These are phyloP conservation scores for Apophysomyces trapeziformis DNA, from an alignment of 371 early-diverging fungal species.

Conservation along the genomic window DNA sequence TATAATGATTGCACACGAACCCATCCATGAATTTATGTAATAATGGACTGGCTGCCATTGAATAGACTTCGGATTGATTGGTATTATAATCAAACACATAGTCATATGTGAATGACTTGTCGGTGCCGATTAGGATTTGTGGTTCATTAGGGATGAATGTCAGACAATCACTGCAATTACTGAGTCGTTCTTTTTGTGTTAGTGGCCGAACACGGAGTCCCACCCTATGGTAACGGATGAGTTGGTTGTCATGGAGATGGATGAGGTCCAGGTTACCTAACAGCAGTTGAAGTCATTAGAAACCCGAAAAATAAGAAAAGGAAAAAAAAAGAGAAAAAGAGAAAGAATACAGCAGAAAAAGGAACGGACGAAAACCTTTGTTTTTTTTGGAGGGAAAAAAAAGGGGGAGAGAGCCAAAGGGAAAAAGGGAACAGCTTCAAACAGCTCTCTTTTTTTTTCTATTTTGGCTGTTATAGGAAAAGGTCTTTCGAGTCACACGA, in stretches of 20 bases:
- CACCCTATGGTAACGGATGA: slow-evolving; percentile 52
- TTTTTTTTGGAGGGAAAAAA: slow-evolving; percentile 12
- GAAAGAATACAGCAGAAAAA: slow-evolving; percentile 12
- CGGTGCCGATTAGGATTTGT: slow-evolving; percentile 63
- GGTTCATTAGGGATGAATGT: slow-evolving; percentile 65
- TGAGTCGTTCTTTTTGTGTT: slow-evolving; percentile 70
- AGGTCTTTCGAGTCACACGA: slow-evolving; percentile 9
- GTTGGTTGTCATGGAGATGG: slow-evolving; percentile 6
- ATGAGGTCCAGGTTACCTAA: slow-evolving; percentile 11
- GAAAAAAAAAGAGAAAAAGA: slow-evolving; percentile 18
- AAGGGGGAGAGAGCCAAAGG: slow-evolving; percentile 7
- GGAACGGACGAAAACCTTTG: slow-evolving; percentile 4
- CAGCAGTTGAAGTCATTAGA: slow-evolving; percentile 24
- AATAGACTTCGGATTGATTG: slow-evolving; percentile 72
- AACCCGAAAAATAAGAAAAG: slow-evolving; percentile 9
- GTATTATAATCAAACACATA: slow-evolving; percentile 74
- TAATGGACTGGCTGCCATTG: slow-evolving; percentile 68
- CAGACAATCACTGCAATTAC: slow-evolving; percentile 70
- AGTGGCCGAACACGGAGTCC: slow-evolving; percentile 83
- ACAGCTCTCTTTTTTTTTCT: slow-evolving; percentile 27
- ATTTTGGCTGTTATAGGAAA: slow-evolving; percentile 12
- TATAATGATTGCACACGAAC: slow-evolving; percentile 45
- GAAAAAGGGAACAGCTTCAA: slow-evolving; percentile 14
- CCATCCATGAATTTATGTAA: slow-evolving; percentile 87
- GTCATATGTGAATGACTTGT: slow-evolving; percentile 84